A percentile compares a stretch with the other conserved stretches of the same genome.
Evolutionary conservation across 495 filamentous ascomycete species (phyloP).

Genomic region (Immersiella caudata): DNA sequence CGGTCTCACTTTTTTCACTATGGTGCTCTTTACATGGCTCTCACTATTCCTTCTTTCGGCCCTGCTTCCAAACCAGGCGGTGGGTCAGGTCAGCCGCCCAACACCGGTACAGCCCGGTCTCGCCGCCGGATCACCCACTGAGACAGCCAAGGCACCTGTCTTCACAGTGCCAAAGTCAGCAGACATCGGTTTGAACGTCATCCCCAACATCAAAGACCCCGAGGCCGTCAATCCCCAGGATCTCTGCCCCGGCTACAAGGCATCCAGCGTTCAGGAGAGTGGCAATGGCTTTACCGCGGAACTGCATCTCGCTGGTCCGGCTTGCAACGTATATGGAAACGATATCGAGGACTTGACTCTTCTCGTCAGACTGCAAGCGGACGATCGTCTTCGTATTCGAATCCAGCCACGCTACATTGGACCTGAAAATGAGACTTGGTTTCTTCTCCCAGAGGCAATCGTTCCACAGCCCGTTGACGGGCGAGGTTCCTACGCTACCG

Average conservation of each 20-base stretch:
- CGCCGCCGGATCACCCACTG: neutral
- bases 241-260: conserved; percentile 76
- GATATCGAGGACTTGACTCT: conserved; percentile 68
- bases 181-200: conserved; percentile 58
- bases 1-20: conserved; percentile 20
- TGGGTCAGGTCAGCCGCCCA: neutral
- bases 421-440: conserved; percentile 67
- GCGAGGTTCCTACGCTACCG: conserved; percentile 33
- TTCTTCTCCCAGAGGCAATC: conserved; percentile 63
- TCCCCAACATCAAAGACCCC: conserved; percentile 75
- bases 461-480: conserved; percentile 62
- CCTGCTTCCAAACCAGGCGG: conserved; percentile 1
- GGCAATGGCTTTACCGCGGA: conserved; percentile 60
- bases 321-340: conserved; percentile 74
- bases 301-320: conserved; percentile 64
- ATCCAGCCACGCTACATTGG: conserved; percentile 71
- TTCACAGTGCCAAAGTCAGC: conserved; percentile 56
- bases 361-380: conserved; percentile 71
- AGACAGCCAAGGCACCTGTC: conserved; percentile 17
- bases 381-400: conserved; percentile 73
- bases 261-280: conserved; percentile 59
- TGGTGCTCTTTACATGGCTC: conserved; percentile 26
- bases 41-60: conserved; percentile 25
- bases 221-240: conserved; percentile 70
- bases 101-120: neutral